Conservation (phyloP, 768 basidiomycete species). For the Suillus subluteus region DNA sequence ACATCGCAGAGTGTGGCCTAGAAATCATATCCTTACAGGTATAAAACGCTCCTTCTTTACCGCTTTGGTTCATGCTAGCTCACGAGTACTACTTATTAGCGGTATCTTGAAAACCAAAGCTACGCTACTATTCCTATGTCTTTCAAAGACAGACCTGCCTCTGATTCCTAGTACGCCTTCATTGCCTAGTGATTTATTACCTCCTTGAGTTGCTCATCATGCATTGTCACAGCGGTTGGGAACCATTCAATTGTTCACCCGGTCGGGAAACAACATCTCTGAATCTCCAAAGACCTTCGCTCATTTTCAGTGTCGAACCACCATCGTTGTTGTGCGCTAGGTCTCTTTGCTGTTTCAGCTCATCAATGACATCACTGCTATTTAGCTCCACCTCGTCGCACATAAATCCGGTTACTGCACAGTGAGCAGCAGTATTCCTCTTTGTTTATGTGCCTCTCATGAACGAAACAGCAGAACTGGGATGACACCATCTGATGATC, state of each 20-base stretch:
- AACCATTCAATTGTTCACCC: background rate
- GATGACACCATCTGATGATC: background rate
- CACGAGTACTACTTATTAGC: background rate
- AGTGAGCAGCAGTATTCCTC: background rate
- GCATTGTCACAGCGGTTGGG: background rate
- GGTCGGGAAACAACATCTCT: background rate
- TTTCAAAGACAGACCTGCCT: background rate
- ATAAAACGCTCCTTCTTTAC: background rate
- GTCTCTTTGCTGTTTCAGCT: background rate
- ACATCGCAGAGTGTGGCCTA: background rate
- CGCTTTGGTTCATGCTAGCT: background rate
- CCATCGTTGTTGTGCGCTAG: background rate
- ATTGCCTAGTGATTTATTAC: background rate
- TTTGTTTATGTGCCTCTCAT: background rate
- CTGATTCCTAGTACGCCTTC: background rate
- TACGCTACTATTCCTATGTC: background rate
- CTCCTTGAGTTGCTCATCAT: background rate
- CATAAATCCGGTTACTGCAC: background rate
- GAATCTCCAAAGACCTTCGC: background rate
- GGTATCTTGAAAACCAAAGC: too few species aligned
- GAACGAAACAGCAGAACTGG: background rate
- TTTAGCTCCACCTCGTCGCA: background rate
- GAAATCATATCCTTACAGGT: background rate
- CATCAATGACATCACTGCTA: background rate
- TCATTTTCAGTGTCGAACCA: background rate